phyloP scores from a whole-genome alignment of 345 rosid genomes.

The Euphorbia peplus region DNA sequence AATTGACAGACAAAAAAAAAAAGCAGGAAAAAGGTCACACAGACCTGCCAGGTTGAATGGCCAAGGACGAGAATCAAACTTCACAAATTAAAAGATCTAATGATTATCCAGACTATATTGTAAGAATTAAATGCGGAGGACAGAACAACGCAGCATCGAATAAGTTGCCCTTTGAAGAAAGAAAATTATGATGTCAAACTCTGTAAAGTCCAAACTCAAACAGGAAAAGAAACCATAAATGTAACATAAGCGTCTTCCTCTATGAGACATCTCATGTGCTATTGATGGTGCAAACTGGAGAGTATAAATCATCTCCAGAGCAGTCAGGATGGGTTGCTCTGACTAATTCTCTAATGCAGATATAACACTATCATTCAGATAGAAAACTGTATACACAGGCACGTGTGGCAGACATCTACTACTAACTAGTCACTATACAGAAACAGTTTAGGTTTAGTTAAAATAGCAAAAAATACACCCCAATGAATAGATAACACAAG shows the following conservation, averaged over 20 bases:
- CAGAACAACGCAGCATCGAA: not conserved
- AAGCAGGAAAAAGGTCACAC: not conserved
- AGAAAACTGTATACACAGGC: not conserved
- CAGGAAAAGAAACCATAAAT: not conserved
- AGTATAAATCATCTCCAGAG: not conserved
- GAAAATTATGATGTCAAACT: not conserved
- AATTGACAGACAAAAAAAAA: not conserved
- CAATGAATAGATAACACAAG: not conserved
- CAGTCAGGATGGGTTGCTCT: slow-evolving; percentile 5
- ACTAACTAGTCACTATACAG: not conserved
- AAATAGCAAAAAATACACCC: not conserved
- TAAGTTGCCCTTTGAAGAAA: not conserved
- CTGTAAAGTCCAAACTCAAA: not conserved
- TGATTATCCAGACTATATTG: not conserved
- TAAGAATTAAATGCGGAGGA: not conserved
- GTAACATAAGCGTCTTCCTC: not conserved
- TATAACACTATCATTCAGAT: not conserved
- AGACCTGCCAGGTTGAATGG: not conserved
- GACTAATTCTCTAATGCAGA: not conserved
- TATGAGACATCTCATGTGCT: not conserved
- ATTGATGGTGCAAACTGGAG: not conserved
- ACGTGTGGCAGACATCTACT: not conserved
- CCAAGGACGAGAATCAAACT: not conserved
- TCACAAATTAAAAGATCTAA: not conserved
- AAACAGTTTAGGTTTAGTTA: not conserved